phyloP scores from a whole-genome alignment of 176 grass and related monocot genomes.

The Oryza australiensis region DNA sequence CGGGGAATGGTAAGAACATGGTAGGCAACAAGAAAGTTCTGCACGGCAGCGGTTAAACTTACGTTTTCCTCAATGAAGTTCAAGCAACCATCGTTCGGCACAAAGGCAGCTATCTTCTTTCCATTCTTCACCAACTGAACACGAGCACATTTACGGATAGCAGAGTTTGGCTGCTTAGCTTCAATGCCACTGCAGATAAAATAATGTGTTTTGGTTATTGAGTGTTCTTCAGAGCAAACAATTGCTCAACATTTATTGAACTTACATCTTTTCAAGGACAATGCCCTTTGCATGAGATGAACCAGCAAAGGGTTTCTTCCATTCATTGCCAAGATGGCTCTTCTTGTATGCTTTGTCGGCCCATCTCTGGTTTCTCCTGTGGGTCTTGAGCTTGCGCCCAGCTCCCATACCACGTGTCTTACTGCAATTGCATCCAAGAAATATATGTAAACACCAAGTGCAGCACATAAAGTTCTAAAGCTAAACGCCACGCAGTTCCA shows the following conservation, averaged over 20 bases:
- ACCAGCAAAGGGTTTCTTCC: constrained; percentile 85
- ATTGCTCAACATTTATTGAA: neutral
- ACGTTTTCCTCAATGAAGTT: constrained; percentile 82
- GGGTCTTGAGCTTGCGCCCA: constrained; percentile 74
- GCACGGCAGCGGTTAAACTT: neutral
- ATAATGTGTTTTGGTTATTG: neutral
- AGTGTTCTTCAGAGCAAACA: neutral
- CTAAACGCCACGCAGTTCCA: neutral
- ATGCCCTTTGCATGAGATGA: constrained; percentile 84
- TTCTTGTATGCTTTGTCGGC: constrained; percentile 80
- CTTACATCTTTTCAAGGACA: constrained; percentile 75
- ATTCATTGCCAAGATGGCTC: constrained; percentile 78
- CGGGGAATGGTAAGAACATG: neutral
- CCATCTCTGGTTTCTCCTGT: constrained; percentile 73
- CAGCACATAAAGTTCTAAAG: neutral
- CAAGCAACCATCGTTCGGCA: constrained; percentile 83
- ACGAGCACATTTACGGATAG: constrained; percentile 76
- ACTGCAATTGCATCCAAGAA: constrained; percentile 23
- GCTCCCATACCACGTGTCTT: constrained; percentile 86
- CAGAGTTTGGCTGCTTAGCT: constrained; percentile 84
- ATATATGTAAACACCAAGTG: neutral
- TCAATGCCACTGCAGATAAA: constrained; percentile 57
- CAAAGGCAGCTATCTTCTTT: constrained; percentile 82
- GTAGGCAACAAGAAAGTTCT: no score
- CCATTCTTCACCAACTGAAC: constrained; percentile 79